Evolutionary conservation across 164 flowering plant species (phyloP), one percentile per base, ranked within the genome.

Genomic region (Umbilicus rupestris): DNA sequence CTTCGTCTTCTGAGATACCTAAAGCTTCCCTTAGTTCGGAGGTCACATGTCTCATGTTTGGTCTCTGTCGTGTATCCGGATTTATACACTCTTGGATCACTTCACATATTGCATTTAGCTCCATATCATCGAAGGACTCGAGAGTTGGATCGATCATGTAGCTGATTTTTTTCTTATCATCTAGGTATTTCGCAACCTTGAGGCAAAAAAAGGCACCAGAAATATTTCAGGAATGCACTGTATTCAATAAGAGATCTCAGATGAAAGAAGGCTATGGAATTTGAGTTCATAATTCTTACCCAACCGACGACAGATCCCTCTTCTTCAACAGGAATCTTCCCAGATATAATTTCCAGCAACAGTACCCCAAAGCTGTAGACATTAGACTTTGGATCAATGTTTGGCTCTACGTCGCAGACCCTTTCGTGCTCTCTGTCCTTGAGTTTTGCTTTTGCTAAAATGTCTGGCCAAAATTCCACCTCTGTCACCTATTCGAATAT

Each of bases 51-150:
- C 42, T 50, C 69, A 66, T 66, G 0, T 31, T 66, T 39, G 69
- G 69, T 50, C 69, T 66, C 17, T 33, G 30, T 5, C 29, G 57
- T n/a, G 69, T 26, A 17, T 66, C 69, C 12, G 69, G 69, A 50
- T 52, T 66, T 29, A 66, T 50, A 30, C 69, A 66, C 19, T 66
- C 69, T 16, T 50, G 69, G 19, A 66, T 66, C 15, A 66, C 69
- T 28, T 66, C 45, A 41, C 69, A 66, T 50, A 66, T 66, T 6
- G 58, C 17, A 41, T 52, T 29, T 22, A 66, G 69, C n/a, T 66
- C 69, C 7, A 31, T 50, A 20, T 66, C 58, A 22, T 50, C 42
- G 15, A 66, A 66, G 19, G 69, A 66, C 69, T 50, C 47, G 5
- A 66, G 62, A 8, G 26, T 50, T 10, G 69, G 44, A 66, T 66